Conservation (phyloP, 176 grass and related monocot genomes). For the Triticum aestivum region DNA sequence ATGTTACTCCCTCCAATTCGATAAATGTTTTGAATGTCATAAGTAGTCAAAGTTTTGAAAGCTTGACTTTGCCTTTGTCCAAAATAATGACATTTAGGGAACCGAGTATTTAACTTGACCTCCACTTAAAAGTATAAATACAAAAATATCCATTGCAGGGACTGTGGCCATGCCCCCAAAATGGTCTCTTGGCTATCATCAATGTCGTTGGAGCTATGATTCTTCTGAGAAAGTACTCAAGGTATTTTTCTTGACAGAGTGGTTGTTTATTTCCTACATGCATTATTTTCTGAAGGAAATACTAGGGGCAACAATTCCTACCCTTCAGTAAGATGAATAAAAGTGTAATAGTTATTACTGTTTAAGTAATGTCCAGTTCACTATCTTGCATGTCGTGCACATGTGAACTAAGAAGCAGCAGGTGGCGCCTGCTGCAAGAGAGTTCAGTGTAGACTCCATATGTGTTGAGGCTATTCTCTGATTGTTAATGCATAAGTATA, state of each 20-base stretch:
- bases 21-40: not conserved
- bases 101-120: slow-evolving; percentile 4
- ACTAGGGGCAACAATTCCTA: not conserved
- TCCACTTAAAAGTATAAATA: not conserved
- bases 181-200: slow-evolving; percentile 96
- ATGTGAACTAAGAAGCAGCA: slow-evolving; percentile 9
- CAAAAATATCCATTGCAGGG: slow-evolving; percentile 41
- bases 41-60: not conserved
- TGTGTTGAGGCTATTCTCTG: not conserved
- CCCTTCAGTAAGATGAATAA: not conserved
- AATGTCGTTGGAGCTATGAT: slow-evolving; percentile 96
- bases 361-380: slow-evolving; percentile 5
- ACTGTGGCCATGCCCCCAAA: slow-evolving; percentile 93
- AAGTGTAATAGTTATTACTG: not conserved
- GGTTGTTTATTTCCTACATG: not conserved
- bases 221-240: slow-evolving; percentile 79
- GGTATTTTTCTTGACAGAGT: slow-evolving; percentile 43
- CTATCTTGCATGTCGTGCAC: not conserved
- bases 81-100: not conserved
- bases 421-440: not conserved
- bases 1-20: not conserved
- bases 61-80: not conserved
- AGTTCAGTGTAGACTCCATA: not conserved
- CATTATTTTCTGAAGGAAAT: slow-evolving; percentile 19
- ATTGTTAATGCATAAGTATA: not conserved